Evolutionary conservation across 179 eudicot genomes (phyloP), one percentile per base, ranked within the genome.

Genomic region (Spergularia azorica): DNA sequence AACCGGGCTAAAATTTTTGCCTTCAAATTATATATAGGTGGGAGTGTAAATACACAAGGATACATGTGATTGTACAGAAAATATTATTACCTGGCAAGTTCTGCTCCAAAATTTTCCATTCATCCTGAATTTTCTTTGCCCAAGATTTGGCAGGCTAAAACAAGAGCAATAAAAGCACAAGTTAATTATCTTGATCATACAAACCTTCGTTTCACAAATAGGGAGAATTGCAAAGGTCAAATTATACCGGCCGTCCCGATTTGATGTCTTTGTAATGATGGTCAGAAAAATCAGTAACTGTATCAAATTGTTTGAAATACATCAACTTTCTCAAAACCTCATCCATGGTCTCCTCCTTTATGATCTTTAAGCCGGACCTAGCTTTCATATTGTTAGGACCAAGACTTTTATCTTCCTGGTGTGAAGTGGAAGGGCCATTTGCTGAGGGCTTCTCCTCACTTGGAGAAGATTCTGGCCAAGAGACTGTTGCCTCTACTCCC

Each of bases 401-500:
- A 67, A 59, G 57, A 51, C 39, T n/a, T 56, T 26, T 81, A 7
- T 16, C 83, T 8, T 8, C 77, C 55, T 57, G 71, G 43, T 6
- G 58, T 52, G 81, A 17, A 4, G 65, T 43, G 21, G 87, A 81
- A 61, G 73, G 61, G 21, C 39, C 82, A 18, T 78, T 20, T 68
- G 79, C 63, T 58, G 70, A 46, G 50, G 71, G 59, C 65, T 62
- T 60, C 64, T 79, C 70, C 66, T 75, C 80, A 72, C 81, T 70
- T 54, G 88, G 79, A 32, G 73, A 68, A 77, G 78, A n/a, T 79
- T 84, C 60, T 81, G 71, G 70, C 93, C 95, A 92, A 18, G 95
- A 73, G 66, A 92, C 87, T 2, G 95, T 78, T 26, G 95, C 95
- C 84, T 92, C 97, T 38, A 92, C 93, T 15, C 97, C 97, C 79